phyloP scores from a whole-genome alignment of 2,329 filamentous ascomycete species.

The Cytospora leucostoma region DNA sequence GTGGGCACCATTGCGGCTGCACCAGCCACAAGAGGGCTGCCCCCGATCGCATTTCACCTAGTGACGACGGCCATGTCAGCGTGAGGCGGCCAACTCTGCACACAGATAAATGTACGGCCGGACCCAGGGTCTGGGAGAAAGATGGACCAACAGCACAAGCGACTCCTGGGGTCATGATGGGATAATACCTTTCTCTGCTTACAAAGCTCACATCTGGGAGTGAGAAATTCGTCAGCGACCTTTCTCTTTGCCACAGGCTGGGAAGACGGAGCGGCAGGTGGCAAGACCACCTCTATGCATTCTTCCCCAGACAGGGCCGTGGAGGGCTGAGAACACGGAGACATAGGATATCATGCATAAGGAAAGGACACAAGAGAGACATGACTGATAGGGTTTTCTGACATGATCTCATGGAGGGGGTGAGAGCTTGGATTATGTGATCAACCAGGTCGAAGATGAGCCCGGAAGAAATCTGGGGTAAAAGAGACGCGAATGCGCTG shows the following conservation, averaged over 20 bases:
- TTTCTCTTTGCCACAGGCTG: slow-evolving; percentile 28
- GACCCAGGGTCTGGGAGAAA: neutral
- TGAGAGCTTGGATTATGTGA: neutral
- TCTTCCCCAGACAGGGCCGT: slow-evolving; percentile 25
- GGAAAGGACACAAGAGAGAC: slow-evolving; percentile 6
- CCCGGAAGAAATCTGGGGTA: neutral
- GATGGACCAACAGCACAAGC: neutral
- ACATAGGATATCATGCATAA: slow-evolving; percentile 20
- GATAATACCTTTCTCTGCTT: slow-evolving; percentile 72
- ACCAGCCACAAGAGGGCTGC: slow-evolving; percentile 72
- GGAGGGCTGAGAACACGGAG: slow-evolving; percentile 18
- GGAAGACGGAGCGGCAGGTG: slow-evolving; percentile 24
- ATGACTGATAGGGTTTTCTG: slow-evolving; percentile 1
- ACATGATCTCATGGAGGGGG: slow-evolving; percentile 20
- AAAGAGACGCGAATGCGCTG: slow-evolving; percentile 7
- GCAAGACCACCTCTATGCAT: slow-evolving; percentile 22
- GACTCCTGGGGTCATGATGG: slow-evolving; percentile 18
- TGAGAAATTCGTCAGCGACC: slow-evolving; percentile 40
- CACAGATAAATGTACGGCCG: neutral
- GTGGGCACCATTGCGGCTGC: slow-evolving; percentile 60
- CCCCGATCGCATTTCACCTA: slow-evolving; percentile 76
- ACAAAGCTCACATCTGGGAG: slow-evolving; percentile 70
- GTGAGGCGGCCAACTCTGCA: neutral
- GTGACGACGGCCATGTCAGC: neutral
- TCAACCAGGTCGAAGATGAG: neutral